Evolutionary conservation across 129 eudicot genomes (phyloP).

Genomic region (Calendula officinalis): DNA sequence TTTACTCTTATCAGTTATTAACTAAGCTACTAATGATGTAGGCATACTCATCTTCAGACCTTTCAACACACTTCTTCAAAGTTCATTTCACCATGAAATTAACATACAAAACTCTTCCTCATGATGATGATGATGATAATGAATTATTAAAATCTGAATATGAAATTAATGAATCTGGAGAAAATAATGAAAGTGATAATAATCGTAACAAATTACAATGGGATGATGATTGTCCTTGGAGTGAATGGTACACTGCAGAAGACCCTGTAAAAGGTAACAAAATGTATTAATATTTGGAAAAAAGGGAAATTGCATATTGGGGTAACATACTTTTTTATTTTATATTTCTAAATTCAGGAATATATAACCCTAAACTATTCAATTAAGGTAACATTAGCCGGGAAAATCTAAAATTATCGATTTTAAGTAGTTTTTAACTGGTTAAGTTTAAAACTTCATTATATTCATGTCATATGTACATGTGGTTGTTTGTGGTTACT

Average conservation of each 20-base stretch:
- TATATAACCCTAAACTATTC: no score
- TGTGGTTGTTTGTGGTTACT: no score
- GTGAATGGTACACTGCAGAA: slow-evolving; percentile 93
- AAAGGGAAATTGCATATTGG: no score
- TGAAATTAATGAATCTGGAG: slow-evolving; percentile 46
- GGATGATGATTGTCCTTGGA: slow-evolving; percentile 96
- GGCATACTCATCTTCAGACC: slow-evolving; percentile 81
- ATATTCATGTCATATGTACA: no score
- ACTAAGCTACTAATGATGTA: slow-evolving; percentile 24
- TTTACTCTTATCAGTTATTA: slow-evolving; percentile 13
- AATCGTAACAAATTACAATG: slow-evolving; percentile 60
- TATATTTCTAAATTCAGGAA: no score
- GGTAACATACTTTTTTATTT: no score
- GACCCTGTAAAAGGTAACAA: slow-evolving; percentile 78
- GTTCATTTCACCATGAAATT: slow-evolving; percentile 83
- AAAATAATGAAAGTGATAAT: slow-evolving; percentile 35
- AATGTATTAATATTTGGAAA: not conserved
- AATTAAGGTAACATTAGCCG: no score
- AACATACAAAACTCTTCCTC: slow-evolving; percentile 74
- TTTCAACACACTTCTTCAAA: slow-evolving; percentile 66
- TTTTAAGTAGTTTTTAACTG: no score
- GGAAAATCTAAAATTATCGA: no score
- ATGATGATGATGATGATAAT: slow-evolving; percentile 72
- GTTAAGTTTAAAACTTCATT: no score
- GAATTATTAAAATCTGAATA: slow-evolving; percentile 44